Evolutionary conservation across 805 yeast species (phyloP), one percentile per base, ranked within the genome.

Genomic region (Tetrapisispora taiwanensis): DNA sequence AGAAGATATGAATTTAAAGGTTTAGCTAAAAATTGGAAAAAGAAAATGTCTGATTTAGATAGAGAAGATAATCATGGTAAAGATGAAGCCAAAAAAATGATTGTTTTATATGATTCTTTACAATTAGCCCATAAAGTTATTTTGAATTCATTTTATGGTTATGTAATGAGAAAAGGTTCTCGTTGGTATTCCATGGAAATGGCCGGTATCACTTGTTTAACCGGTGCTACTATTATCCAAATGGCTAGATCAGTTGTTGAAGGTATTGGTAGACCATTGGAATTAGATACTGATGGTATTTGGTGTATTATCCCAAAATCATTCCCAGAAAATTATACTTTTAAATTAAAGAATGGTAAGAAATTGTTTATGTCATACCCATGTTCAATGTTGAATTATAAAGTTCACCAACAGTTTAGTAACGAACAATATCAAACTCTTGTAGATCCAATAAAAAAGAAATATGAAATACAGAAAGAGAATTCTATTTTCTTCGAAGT

Each of bases 101-200:
- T 87, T 20, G 86, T 92, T 32, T 71, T 92, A 41, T 92, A 89
- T 61, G 98, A 92, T 59, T 90, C 98, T 2, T 69, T 92, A 54
- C 99, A 92, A 66, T 72, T 92, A 51, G 98, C 98, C 0, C 97
- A 92, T 63, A 92, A 92, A 58, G 97, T 90, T 58, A 92, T 92
- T 66, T 72, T 92, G 56, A 92, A 92, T 59, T 90, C 97, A 0
- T 92, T 92, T 60, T 92, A 92, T 56, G 99, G 99, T 41, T 92
- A 92, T 57, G 98, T 92, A 13, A 92, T 92, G 98, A 77, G 99
- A 65, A 92, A 92, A 57, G 99, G 98, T 33, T 92, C 98, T 0
- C 74, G 99, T 48, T 92, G 99, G 99, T 92, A 89, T 57, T 92
- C 98, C 0, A 88, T 92, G 92, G 98, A 92, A 63, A 92, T 94